Conservation (phyloP, 2,329 filamentous ascomycete genomes). For the Ophiostoma novo-ulmi region DNA sequence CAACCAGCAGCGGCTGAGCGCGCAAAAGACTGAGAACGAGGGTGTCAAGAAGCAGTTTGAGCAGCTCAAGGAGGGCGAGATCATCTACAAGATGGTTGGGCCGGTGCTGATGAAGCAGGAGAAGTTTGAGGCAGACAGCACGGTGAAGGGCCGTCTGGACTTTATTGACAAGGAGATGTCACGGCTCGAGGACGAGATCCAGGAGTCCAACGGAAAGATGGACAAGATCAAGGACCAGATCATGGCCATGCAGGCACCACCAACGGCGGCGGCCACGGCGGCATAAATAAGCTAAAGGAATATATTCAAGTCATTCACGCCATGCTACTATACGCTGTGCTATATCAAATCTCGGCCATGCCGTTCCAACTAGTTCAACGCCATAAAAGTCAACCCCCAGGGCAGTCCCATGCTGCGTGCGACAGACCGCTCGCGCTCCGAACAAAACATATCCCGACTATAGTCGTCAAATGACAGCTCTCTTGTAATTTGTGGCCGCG, state of each 20-base stretch:
- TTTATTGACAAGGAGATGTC: conserved; percentile 90
- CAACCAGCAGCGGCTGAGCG: conserved; percentile 84
- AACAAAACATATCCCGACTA: conserved; percentile 30
- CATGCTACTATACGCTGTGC: neutral
- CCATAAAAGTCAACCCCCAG: conserved; percentile 38
- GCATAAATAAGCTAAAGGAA: neutral
- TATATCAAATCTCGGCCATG: too few species aligned
- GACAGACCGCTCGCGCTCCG: conserved; percentile 31
- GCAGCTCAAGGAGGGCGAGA: conserved; percentile 70
- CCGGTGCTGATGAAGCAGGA: conserved; percentile 94
- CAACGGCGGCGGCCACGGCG: conserved; percentile 3
- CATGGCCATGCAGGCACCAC: conserved; percentile 52
- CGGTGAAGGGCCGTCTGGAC: conserved; percentile 83
- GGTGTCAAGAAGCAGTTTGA: conserved; percentile 87
- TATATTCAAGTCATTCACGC: neutral
- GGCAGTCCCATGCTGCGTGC: conserved; percentile 37
- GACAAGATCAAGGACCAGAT: conserved; percentile 58
- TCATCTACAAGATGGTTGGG: conserved; percentile 93
- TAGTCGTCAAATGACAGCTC: conserved; percentile 29
- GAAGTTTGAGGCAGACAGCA: conserved; percentile 79
- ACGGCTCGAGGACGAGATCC: conserved; percentile 48
- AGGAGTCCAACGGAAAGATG: conserved; percentile 51
- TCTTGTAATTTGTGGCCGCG: conserved; percentile 3
- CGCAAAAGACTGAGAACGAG: conserved; percentile 88
- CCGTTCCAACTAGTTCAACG: conserved; percentile 32